Evolutionary conservation across 2,329 filamentous ascomycete species (phyloP), one percentile per base, ranked within the genome.

Genomic region (Chaetothyriales sp.): DNA sequence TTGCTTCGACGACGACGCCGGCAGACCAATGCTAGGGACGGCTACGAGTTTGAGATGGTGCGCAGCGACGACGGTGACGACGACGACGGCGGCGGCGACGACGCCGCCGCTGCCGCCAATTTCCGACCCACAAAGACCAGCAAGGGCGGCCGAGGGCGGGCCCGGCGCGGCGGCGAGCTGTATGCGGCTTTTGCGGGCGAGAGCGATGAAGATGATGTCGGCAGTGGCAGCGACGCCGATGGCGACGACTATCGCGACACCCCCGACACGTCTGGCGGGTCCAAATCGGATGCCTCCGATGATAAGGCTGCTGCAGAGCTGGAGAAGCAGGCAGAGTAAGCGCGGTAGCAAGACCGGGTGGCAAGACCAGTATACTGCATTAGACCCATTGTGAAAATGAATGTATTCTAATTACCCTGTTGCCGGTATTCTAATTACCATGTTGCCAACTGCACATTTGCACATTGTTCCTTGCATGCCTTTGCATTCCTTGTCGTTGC

Each of bases 111-210:
- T n/a, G n/a, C n/a, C n/a, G n/a, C n/a, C n/a, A n/a, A n/a, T n/a
- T n/a, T n/a, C n/a, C n/a, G n/a, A 25, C 3, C 22, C 3, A 25
- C 22, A 25, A 25, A 3, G 22, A 25, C 22, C 22, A 25, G 73
- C 74, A 77, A 25, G 22, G 22, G 58, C 74, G 76, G 49, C 68
- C 67, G 66, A 33, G 68, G 65, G 60, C 76, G 69, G 66, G 65
- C 73, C 58, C 73, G 87, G 48, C 68, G 71, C 18, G 92, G 88
- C 1, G 89, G 90, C 25, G 90, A 97, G 71, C 72, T 98, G 45
- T 98, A 98, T 66, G 92, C 98, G 73, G 92, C 92, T 4, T 98
- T 98, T 74, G 92, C 92, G 0, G 89, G 87, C 15, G 90, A 89
- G 49, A 90, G 90, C 53, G 89, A 92, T 52, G 85, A 87, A 51